These are phyloP conservation scores for Aspergillus conjunctus DNA, from an alignment of 495 filamentous ascomycete genomes.

Conservation along the genomic window DNA sequence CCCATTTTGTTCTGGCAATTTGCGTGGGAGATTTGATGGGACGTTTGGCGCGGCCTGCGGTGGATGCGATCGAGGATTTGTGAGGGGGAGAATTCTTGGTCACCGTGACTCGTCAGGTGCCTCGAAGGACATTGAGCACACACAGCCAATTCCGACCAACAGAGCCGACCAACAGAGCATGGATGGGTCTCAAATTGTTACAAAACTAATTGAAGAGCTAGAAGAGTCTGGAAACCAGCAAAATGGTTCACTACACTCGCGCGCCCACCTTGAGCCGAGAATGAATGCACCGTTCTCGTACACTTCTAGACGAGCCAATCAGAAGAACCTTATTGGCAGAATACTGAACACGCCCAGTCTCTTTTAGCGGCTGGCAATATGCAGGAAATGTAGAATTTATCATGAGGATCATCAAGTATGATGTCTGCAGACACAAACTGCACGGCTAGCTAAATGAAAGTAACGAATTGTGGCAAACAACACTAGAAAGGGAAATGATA, in stretches of 20 bases:
- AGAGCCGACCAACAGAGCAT: background rate
- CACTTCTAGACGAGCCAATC: background rate
- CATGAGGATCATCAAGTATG: conserved; percentile 28
- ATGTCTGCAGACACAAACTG: conserved; percentile 16
- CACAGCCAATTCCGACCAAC: background rate
- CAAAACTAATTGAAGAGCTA: background rate
- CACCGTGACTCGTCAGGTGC: background rate
- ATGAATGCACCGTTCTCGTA: too few species aligned
- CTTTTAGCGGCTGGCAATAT: conserved; percentile 8
- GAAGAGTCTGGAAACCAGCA: too few species aligned
- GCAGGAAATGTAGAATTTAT: conserved; percentile 21
- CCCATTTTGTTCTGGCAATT: background rate
- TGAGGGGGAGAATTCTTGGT: background rate
- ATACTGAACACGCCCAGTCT: background rate
- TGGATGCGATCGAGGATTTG: background rate
- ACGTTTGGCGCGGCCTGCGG: background rate
- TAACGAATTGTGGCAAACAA: conserved; percentile 15
- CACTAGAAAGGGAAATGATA: conserved; percentile 13
- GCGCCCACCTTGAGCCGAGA: too few species aligned
- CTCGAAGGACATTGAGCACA: background rate
- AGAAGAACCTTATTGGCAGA: background rate
- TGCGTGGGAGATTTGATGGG: background rate
- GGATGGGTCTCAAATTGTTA: background rate
- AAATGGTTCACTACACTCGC: too few species aligned
- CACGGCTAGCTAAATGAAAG: conserved; percentile 10